Base-by-base conservation (phyloP, 768 basidiomycete genomes). In the Dendrothele bispora region DNA sequence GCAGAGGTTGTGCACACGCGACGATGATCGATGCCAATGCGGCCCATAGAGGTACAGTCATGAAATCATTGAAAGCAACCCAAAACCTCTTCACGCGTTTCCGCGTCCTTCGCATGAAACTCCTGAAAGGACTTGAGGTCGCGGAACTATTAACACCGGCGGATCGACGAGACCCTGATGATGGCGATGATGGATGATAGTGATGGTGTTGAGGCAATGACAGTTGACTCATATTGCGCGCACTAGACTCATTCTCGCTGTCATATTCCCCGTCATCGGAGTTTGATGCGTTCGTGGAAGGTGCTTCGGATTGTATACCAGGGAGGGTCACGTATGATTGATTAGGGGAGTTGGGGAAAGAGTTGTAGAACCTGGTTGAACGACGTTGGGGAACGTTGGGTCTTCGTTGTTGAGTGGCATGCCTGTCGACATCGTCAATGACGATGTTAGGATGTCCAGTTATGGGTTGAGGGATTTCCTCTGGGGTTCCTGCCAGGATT, bases 1-100 rank as follows among this genome's bases (percentile, higher is more conserved):
- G 93, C 5, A 95, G 51, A 2, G 89, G 87, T 6, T 71, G 83
- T 10, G 86, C 72, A 58, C 87, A 80, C 1, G 92, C 94, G 28
- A 93, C 88, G 37, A 89, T 39, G 32, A 95, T 68, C 3, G 88
- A 91, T 2, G 78, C 63, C 17, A 91, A 59, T 2, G 91, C 85
- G 0, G 90, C 88, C 76, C 89, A 86, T 32, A 95, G 78, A 0
- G 94, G 93, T 1, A 85, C 87, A 0, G 94, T 95, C 86, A 97
- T 91, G 67, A 93, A 91, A 18, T 76, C 74, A 59, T 79, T 78
- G 56, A 86, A 65, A 6, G 67, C 63, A 6, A 61, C 60, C 65
- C 73, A 73, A 20, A 54, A n/a, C n/a, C 39, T 47, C 10, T 40
- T 29, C n/a, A 46, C 22, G 50, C 38, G 21, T 29, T n/a, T 25